Percentiles rank a stretch among this genome's conserved stretches.
phyloP scores from a whole-genome alignment of 768 basidiomycete genomes.

The Russula foetens region DNA sequence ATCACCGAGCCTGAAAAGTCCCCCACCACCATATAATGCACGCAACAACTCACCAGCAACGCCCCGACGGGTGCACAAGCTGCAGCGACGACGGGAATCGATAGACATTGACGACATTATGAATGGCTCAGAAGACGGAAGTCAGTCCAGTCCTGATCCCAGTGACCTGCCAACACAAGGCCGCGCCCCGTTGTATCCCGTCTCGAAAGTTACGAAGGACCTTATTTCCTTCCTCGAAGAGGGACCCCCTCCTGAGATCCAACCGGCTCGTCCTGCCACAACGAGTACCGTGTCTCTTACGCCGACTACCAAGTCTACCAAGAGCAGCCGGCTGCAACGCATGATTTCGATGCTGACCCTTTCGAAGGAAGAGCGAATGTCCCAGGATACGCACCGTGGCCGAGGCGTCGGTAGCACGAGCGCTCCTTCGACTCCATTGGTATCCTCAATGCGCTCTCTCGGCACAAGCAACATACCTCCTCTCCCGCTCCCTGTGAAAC shows the following conservation, averaged over 20 bases:
- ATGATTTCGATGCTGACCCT: conserved; percentile 74
- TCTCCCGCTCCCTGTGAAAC: conserved; percentile 10
- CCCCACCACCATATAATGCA: background rate
- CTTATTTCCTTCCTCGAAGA: conserved; percentile 51
- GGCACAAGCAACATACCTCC: background rate
- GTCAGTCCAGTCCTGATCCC: conserved; percentile 20
- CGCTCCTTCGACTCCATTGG: conserved; percentile 17
- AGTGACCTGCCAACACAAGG: conserved; percentile 10
- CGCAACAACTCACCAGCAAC: conserved; percentile 22
- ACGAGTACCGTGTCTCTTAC: conserved; percentile 15
- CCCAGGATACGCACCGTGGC: conserved; percentile 24
- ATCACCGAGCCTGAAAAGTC: conserved; percentile 1
- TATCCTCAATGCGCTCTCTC: background rate
- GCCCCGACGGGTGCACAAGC: conserved; percentile 43
- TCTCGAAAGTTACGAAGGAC: conserved; percentile 41
- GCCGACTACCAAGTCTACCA: conserved; percentile 25
- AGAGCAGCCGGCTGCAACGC: conserved; percentile 53
- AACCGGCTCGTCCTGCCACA: conserved; percentile 13
- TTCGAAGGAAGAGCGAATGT: conserved; percentile 29
- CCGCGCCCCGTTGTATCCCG: conserved; percentile 16
- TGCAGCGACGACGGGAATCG: conserved; percentile 55
- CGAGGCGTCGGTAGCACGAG: conserved; percentile 26
- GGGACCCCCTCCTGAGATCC: conserved; percentile 41
- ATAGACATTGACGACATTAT: conserved; percentile 70
- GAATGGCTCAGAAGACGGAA: conserved; percentile 60